phyloP scores from a whole-genome alignment of 192 early-diverging fungal genomes.

The Mortierella claussenii region DNA sequence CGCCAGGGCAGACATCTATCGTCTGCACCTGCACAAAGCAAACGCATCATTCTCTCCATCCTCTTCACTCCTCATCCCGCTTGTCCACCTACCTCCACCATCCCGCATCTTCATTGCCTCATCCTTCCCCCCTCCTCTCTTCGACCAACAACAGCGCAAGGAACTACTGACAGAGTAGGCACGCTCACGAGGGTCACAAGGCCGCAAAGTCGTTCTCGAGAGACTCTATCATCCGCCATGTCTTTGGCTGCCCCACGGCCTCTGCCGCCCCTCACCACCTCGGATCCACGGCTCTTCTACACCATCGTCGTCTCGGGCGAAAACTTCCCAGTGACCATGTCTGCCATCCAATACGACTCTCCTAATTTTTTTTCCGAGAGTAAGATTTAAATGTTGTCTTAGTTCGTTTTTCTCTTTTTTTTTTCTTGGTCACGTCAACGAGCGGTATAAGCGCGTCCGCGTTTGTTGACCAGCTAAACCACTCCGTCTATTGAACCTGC shows the following conservation, averaged over 20 bases:
- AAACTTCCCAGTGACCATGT: slow-evolving; percentile 23
- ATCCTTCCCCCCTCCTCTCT: no score
- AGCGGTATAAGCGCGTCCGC: no score
- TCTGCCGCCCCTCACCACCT: slow-evolving; percentile 30
- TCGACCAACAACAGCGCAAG: no score
- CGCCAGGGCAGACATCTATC: neutral
- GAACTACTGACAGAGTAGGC: no score
- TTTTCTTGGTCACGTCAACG: no score
- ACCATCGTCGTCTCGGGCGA: slow-evolving; percentile 45
- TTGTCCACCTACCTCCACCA: no score
- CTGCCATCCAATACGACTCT: slow-evolving; percentile 53
- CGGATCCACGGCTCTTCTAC: slow-evolving; percentile 34
- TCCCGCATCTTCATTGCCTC: no score
- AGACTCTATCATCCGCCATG: slow-evolving; percentile 16
- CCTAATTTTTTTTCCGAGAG: slow-evolving; percentile 59
- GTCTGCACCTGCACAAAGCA: neutral
- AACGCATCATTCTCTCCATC: neutral
- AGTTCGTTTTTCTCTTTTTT: no score
- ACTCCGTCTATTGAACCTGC: no score
- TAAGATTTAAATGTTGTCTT: slow-evolving; percentile 13
- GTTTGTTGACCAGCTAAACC: no score
- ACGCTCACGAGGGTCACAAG: no score
- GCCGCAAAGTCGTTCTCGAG: no score
- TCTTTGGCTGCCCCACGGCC: slow-evolving; percentile 31
- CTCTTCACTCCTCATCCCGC: neutral